phyloP scores from a whole-genome alignment of 352 stramenopile genomes.

The Elongisporangium undulatum region DNA sequence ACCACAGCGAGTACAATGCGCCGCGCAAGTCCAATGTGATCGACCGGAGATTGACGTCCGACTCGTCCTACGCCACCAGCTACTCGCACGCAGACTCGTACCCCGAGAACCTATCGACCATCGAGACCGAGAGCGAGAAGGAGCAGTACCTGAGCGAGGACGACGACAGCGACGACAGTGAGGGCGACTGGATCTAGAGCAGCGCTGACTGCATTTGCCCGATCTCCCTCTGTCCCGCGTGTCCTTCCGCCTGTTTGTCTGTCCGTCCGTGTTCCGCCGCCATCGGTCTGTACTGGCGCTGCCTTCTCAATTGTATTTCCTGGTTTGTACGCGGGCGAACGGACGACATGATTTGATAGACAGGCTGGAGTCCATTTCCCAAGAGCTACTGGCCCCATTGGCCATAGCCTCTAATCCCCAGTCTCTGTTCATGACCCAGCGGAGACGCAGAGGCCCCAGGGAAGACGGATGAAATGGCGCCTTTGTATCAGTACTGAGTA shows the following conservation, averaged over 20 bases:
- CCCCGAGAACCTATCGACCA: conserved; percentile 28
- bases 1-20: too few species aligned
- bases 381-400: not conserved
- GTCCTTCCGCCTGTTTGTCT: not conserved
- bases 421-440: not conserved
- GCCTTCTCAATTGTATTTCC: not conserved
- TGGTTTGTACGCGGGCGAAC: not conserved
- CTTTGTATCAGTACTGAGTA: conserved; percentile 3
- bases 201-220: too few species aligned
- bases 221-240: not conserved
- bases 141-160: conserved; percentile 24
- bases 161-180: conserved; percentile 57
- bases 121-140: conserved; percentile 41
- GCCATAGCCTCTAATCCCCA: not conserved
- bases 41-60: conserved; percentile 26
- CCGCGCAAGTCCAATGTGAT: conserved; percentile 15
- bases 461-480: not conserved
- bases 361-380: too few species aligned
- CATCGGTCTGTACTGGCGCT: not conserved
- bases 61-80: conserved; percentile 14
- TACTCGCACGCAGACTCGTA: conserved; percentile 26
- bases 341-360: not conserved
- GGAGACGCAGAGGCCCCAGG: not conserved
- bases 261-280: not conserved
- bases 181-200: conserved; percentile 73